Evolutionary conservation across 179 eudicot genomes (phyloP).

Genomic region (Sideroxylon spinosum): DNA sequence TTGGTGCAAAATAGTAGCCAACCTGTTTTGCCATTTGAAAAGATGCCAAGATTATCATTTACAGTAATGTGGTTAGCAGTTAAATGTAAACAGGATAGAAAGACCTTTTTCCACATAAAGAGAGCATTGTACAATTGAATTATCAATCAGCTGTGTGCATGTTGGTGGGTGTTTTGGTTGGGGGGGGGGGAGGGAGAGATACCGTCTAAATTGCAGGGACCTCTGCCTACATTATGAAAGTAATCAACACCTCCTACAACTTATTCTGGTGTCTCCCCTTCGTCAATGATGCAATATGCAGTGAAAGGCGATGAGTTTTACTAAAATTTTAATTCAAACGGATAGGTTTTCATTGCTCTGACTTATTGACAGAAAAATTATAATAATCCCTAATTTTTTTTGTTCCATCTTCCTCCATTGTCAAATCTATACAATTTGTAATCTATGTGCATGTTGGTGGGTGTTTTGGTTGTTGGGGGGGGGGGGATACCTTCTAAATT

Average conservation of each 20-base stretch:
- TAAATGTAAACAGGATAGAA: constrained; percentile 19
- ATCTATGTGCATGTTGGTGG: neutral
- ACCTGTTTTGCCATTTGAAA: constrained; percentile 65
- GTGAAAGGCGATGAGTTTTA: too few species aligned
- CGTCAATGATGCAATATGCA: too few species aligned
- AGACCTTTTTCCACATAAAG: neutral
- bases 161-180: neutral
- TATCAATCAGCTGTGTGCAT: neutral
- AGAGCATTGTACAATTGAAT: neutral
- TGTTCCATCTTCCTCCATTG: too few species aligned
- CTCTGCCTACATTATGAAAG: neutral
- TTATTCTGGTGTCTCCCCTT: neutral
- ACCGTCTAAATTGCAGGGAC: neutral
- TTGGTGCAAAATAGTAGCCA: constrained; percentile 95
- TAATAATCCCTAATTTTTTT: too few species aligned
- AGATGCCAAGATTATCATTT: constrained; percentile 48
- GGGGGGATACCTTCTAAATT: neutral
- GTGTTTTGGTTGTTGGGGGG: neutral
- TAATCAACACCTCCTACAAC: neutral
- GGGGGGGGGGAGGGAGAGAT: neutral
- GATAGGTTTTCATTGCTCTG: too few species aligned
- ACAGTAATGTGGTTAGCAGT: constrained; percentile 31
- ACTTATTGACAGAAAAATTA: too few species aligned
- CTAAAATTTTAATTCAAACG: too few species aligned
- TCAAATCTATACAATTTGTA: too few species aligned